Conservation (phyloP, 169 alveolate species). For the Plasmodium malariae region DNA sequence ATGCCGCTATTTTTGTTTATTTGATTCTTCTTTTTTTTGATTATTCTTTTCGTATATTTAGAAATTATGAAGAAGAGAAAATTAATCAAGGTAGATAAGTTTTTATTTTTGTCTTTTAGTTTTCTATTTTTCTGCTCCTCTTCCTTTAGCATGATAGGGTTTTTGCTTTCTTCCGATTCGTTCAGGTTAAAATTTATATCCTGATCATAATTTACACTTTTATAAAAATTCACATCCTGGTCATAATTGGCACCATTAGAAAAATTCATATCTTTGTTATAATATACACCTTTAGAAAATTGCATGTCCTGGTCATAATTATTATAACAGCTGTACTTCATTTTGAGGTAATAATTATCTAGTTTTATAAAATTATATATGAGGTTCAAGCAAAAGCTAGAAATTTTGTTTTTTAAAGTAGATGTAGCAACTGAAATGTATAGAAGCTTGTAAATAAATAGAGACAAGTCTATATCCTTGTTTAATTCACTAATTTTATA, state of each 20-base stretch:
- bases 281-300: neutral
- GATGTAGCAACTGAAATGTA: slow-evolving; percentile 31
- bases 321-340: slow-evolving; percentile 34
- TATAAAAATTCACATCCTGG: neutral
- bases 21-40: neutral
- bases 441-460: slow-evolving; percentile 43
- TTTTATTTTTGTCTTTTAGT: slow-evolving; percentile 7
- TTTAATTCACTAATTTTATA: slow-evolving; percentile 7
- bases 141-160: slow-evolving; percentile 23
- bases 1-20: neutral
- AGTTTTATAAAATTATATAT: slow-evolving; percentile 38
- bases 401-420: slow-evolving; percentile 51
- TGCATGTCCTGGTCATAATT: neutral
- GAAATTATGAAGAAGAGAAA: slow-evolving; percentile 56
- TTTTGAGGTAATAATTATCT: slow-evolving; percentile 25
- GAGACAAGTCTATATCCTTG: slow-evolving; percentile 35
- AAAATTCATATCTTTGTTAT: neutral
- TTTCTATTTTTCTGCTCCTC: slow-evolving; percentile 6
- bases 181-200: too few relatives aligned
- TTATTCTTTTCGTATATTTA: slow-evolving; percentile 46
- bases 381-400: slow-evolving; percentile 32
- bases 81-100: slow-evolving; percentile 43
- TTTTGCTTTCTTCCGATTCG: slow-evolving; percentile 9
- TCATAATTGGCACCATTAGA: too few relatives aligned
- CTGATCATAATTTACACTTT: slow-evolving; percentile 10